Evolutionary conservation across 2,329 filamentous ascomycete genomes (phyloP).

Genomic region (Ceratocystis destructans): DNA sequence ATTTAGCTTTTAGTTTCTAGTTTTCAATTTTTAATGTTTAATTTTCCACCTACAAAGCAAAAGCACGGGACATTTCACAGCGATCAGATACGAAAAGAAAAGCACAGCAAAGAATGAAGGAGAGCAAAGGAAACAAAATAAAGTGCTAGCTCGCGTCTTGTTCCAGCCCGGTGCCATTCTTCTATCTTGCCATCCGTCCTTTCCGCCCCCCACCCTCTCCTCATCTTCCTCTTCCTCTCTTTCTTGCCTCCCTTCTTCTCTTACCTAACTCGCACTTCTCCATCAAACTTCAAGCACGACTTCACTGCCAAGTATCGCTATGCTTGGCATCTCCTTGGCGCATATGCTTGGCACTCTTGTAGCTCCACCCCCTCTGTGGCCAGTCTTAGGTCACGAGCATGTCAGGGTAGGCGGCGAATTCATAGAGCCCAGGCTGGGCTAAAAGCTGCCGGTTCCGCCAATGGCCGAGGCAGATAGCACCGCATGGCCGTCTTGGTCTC

Average conservation of each 20-base stretch:
- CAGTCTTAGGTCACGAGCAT: background rate
- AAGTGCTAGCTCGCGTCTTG: background rate
- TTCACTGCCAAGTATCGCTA: slow-evolving; percentile 10
- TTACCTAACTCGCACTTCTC: no score
- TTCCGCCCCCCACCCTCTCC: background rate
- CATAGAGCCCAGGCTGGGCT: background rate
- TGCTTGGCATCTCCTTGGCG: slow-evolving; percentile 18
- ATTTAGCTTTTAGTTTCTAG: no score
- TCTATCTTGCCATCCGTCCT: background rate
- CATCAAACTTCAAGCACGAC: background rate
- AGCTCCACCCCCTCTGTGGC: background rate
- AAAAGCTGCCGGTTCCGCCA: background rate
- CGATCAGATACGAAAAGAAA: background rate
- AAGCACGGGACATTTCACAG: background rate
- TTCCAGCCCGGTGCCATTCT: background rate
- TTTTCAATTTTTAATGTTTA: no score
- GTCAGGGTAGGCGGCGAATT: background rate
- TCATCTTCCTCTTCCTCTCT: background rate
- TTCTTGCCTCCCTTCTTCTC: background rate
- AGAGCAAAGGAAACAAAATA: background rate
- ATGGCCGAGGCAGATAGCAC: slow-evolving; percentile 3
- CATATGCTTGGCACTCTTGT: slow-evolving; percentile 17
- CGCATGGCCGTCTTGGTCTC: background rate
- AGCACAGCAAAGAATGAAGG: background rate
- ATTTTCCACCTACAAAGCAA: no score